These are phyloP conservation scores for Micractinium conductrix DNA, from an alignment of 139 green algal species.

Conservation along the genomic window DNA sequence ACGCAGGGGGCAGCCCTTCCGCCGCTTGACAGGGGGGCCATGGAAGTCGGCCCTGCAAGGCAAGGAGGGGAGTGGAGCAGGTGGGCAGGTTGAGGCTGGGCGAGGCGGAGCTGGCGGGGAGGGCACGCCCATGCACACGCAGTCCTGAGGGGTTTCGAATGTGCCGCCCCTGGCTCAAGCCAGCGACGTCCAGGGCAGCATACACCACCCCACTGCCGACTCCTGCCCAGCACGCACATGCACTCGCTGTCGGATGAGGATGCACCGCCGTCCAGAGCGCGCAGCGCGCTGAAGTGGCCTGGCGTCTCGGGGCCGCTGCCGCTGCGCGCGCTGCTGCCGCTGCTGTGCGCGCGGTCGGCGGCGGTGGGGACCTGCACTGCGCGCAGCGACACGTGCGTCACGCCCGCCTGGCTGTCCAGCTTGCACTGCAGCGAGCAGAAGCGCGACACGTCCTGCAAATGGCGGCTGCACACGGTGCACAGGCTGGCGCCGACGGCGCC, in stretches of 20 bases:
- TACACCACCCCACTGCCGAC: too few species aligned
- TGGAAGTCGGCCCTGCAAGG: slow-evolving; percentile 12
- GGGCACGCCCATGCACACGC: too few species aligned
- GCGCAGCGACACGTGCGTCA: slow-evolving; percentile 13
- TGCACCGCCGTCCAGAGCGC: neutral
- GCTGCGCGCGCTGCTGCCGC: slow-evolving; percentile 23
- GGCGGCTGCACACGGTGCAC: slow-evolving; percentile 48
- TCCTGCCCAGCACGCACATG: slow-evolving; percentile 16
- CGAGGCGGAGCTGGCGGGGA: too few species aligned
- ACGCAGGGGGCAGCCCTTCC: slow-evolving; percentile 36
- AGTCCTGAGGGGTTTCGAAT: too few species aligned
- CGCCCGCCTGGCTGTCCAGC: slow-evolving; percentile 37
- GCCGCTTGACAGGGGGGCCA: slow-evolving; percentile 27
- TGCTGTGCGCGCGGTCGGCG: slow-evolving; percentile 8
- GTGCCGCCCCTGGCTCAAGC: too few species aligned
- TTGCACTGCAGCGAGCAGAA: slow-evolving; percentile 62
- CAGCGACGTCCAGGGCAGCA: too few species aligned
- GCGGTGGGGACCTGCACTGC: neutral
- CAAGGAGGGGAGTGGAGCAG: neutral
- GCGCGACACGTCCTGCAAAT: slow-evolving; percentile 50
- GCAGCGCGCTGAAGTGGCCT: neutral
- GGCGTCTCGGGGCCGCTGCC: slow-evolving; percentile 30
- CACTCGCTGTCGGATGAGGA: slow-evolving; percentile 22
- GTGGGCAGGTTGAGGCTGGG: neutral
- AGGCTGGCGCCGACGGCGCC: slow-evolving; percentile 39